Conservation (phyloP, 352 stramenopile species). For the Phytophthora hybrid region DNA sequence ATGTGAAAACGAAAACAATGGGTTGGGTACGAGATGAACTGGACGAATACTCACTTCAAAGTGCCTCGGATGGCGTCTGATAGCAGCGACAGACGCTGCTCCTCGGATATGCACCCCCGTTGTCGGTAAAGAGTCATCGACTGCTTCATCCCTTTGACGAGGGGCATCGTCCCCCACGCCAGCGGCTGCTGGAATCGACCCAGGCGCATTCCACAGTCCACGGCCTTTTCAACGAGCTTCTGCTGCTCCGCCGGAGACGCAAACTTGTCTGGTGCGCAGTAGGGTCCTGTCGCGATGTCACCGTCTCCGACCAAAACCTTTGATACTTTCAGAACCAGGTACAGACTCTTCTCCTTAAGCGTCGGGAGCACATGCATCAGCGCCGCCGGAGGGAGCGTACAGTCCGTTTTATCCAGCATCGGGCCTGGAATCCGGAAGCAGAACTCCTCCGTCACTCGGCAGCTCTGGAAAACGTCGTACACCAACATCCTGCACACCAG, state of each 20-base stretch:
- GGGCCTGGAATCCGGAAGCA: slow-evolving; percentile 53
- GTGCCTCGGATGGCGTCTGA: slow-evolving; percentile 57
- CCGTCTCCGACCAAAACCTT: slow-evolving; percentile 68
- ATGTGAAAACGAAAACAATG: not conserved
- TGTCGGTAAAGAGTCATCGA: slow-evolving; percentile 75
- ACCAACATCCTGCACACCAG: slow-evolving; percentile 66
- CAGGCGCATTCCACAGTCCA: slow-evolving; percentile 53
- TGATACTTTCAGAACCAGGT: slow-evolving; percentile 72
- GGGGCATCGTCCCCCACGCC: slow-evolving; percentile 63
- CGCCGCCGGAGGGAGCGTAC: slow-evolving; percentile 29
- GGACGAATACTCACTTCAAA: slow-evolving; percentile 50
- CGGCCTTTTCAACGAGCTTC: slow-evolving; percentile 63
- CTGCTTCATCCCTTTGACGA: slow-evolving; percentile 54
- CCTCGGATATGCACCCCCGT: slow-evolving; percentile 62
- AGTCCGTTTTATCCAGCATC: slow-evolving; percentile 26
- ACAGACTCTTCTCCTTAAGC: slow-evolving; percentile 57
- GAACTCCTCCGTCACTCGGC: slow-evolving; percentile 74
- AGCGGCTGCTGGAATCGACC: slow-evolving; percentile 66
- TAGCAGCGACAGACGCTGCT: slow-evolving; percentile 65
- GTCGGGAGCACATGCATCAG: slow-evolving; percentile 70
- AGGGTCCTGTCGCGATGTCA: slow-evolving; percentile 60
- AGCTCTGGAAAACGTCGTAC: slow-evolving; percentile 67
- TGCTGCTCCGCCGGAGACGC: slow-evolving; percentile 54
- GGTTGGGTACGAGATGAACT: not conserved
- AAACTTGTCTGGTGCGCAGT: slow-evolving; percentile 72